These are phyloP conservation scores for Parvularia atlantis DNA, from an alignment of 78 protist species.

Conservation along the genomic window DNA sequence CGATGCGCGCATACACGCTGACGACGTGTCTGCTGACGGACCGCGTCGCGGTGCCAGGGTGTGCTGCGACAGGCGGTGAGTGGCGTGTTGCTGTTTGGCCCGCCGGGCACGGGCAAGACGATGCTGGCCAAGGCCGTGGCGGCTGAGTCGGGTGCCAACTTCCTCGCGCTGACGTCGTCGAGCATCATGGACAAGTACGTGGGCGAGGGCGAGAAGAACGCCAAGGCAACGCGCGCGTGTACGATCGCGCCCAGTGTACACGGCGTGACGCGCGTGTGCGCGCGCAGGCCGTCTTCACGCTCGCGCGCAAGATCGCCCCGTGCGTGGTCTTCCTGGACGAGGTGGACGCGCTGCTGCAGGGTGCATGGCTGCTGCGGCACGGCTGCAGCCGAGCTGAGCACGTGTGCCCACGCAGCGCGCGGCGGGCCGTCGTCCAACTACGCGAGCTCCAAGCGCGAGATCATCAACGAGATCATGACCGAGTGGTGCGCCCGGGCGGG, in stretches of 20 bases:
- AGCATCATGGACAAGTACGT: constrained; percentile 63
- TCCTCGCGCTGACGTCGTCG: constrained; percentile 50
- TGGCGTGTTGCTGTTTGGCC: constrained; percentile 81
- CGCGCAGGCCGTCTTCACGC: constrained; percentile 18
- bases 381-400: too few relatives aligned
- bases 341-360: constrained; percentile 39
- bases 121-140: constrained; percentile 87
- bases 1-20: too few relatives aligned
- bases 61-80: constrained; percentile 62
- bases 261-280: too few relatives aligned
- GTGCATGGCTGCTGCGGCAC: constrained; percentile 23
- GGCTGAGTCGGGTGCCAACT: constrained; percentile 64
- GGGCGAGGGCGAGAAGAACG: constrained; percentile 69
- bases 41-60: too few relatives aligned
- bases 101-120: constrained; percentile 88
- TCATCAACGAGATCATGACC: constrained; percentile 53
- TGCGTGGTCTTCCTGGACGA: constrained; percentile 75
- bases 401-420: too few relatives aligned
- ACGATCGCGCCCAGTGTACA: too few relatives aligned
- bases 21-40: too few relatives aligned
- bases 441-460: constrained; percentile 29
- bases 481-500: constrained; percentile 50
- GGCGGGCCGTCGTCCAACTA: too few relatives aligned
- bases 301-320: constrained; percentile 59
- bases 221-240: too few relatives aligned